Conservation (phyloP, 140 eudicot species). For the Anethum foeniculum region DNA sequence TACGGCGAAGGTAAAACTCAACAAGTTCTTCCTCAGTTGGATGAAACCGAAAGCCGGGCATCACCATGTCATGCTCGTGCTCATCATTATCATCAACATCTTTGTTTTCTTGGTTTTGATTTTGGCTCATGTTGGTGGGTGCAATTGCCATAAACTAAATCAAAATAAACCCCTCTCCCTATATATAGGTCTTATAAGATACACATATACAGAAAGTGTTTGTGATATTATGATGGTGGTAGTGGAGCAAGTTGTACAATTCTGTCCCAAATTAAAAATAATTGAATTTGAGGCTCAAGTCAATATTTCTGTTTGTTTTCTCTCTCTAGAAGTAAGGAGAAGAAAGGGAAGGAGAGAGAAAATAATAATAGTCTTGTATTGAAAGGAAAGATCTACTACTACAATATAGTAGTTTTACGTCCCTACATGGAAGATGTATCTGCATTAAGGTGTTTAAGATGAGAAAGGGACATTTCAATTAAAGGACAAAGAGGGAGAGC, state of each 20-base stretch:
- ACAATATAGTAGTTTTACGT: slow-evolving; percentile 2
- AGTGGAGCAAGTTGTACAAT: slow-evolving; percentile 8
- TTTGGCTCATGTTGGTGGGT: slow-evolving; percentile 1
- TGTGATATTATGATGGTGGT: neutral
- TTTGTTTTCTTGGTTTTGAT: slow-evolving; percentile 10
- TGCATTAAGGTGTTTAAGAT: slow-evolving; percentile 19
- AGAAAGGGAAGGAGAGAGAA: too few species aligned
- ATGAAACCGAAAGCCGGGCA: slow-evolving; percentile 34
- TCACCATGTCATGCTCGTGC: slow-evolving; percentile 29
- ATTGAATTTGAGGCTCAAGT: neutral
- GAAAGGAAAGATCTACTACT: slow-evolving; percentile 25
- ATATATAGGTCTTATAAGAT: neutral
- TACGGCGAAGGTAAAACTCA: slow-evolving; percentile 36
- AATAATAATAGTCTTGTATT: neutral
- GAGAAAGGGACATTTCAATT: slow-evolving; percentile 18
- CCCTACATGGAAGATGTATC: slow-evolving; percentile 18
- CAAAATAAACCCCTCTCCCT: neutral
- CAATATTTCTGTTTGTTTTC: neutral
- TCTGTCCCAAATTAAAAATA: neutral
- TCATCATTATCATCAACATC: slow-evolving; percentile 8
- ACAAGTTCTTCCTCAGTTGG: slow-evolving; percentile 33
- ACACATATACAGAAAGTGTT: neutral
- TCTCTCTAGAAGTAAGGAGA: neutral
- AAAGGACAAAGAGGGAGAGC: slow-evolving; percentile 21
- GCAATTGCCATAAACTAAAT: slow-evolving; percentile 18